Percentiles rank a stretch among this genome's conserved stretches.
These are phyloP conservation scores for Boletus eberwhitei DNA, from an alignment of 768 basidiomycete genomes.

Conservation along the genomic window DNA sequence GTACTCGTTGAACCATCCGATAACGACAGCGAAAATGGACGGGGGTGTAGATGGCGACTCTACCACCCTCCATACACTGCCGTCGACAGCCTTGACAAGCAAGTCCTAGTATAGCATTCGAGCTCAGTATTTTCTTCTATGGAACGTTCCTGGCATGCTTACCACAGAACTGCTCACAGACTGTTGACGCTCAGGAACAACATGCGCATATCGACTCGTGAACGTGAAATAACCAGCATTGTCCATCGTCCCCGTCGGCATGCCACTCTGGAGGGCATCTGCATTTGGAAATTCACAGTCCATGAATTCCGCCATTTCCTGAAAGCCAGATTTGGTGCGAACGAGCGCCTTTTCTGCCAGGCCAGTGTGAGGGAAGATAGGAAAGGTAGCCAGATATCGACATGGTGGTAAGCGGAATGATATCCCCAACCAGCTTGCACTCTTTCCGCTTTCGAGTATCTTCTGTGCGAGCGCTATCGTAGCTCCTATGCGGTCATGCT, in stretches of 20 bases:
- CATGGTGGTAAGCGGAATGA: constrained; percentile 1
- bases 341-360: background rate
- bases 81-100: background rate
- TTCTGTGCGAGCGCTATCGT: background rate
- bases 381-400: constrained; percentile 1
- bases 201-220: background rate
- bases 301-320: background rate
- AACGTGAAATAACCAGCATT: background rate
- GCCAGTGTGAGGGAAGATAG: background rate
- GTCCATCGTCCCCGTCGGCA: constrained; percentile 1
- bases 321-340: background rate
- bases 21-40: background rate
- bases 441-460: background rate
- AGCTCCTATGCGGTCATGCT: background rate
- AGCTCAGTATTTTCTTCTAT: background rate
- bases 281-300: constrained; percentile 1
- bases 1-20: constrained; percentile 1
- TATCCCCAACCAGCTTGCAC: background rate
- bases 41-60: background rate
- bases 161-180: background rate
- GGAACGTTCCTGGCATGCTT: background rate
- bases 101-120: background rate
- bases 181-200: background rate
- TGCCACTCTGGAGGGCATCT: background rate
- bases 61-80: background rate